Evolutionary conservation across 2,329 filamentous ascomycete genomes (phyloP).

Genomic region (Calonectria pauciramosa): DNA sequence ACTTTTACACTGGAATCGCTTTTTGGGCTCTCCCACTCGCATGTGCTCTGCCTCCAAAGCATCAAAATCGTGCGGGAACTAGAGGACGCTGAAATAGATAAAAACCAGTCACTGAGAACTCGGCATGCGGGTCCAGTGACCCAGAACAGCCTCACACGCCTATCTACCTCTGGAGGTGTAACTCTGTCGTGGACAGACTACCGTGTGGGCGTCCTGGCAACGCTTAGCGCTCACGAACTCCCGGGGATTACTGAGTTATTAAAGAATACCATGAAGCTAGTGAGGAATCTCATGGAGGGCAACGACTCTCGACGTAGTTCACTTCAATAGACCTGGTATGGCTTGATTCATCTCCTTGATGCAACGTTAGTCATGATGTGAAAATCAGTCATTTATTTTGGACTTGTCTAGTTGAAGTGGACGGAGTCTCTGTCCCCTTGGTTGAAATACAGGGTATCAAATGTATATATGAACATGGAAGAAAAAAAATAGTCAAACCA

Average conservation of each 20-base stretch:
- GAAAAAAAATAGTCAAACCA: constrained; percentile 16
- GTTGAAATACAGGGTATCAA: constrained; percentile 56
- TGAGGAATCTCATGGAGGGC: constrained; percentile 66
- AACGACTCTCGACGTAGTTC: constrained; percentile 39
- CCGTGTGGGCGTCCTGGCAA: constrained; percentile 77
- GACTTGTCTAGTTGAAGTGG: constrained; percentile 50
- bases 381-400: constrained; percentile 21
- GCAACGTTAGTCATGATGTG: background rate
- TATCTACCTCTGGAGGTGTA: constrained; percentile 76
- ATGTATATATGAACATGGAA: constrained; percentile 31
- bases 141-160: constrained; percentile 72
- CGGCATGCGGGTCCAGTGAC: constrained; percentile 79
- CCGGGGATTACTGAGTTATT: constrained; percentile 78
- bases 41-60: constrained; percentile 68
- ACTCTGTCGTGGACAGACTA: constrained; percentile 81
- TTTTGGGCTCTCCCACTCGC: constrained; percentile 72
- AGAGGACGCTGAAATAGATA: constrained; percentile 67
- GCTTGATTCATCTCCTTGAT: background rate
- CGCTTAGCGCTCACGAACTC: constrained; percentile 75
- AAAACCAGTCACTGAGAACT: constrained; percentile 54
- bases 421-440: constrained; percentile 43
- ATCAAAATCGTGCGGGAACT: constrained; percentile 68
- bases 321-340: constrained; percentile 7
- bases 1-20: constrained; percentile 61
- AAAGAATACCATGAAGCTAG: constrained; percentile 84